Evolutionary conservation across 129 eudicot species (phyloP).

Genomic region (Pulicaria dysenterica): DNA sequence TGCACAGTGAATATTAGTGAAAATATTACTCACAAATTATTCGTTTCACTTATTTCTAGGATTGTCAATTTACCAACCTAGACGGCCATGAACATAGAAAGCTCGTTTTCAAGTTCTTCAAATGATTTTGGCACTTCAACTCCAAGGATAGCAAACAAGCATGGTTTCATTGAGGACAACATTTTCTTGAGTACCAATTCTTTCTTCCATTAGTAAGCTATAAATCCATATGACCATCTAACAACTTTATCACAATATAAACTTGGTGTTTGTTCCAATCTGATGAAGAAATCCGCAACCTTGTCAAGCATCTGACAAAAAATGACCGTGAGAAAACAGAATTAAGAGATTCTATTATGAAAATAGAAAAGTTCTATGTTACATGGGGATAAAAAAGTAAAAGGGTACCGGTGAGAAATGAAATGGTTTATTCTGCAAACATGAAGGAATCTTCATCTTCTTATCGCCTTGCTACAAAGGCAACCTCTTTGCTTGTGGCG

Average conservation of each 20-base stretch:
- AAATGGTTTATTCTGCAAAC: conserved; percentile 4
- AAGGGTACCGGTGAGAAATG: not conserved
- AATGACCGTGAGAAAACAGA: conserved; percentile 30
- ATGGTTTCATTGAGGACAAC: too few species aligned
- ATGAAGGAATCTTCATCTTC: not conserved
- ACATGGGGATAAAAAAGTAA: conserved; percentile 8
- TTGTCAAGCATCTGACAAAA: conserved; percentile 29
- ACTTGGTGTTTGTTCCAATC: conserved; percentile 27
- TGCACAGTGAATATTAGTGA: conserved; percentile 23
- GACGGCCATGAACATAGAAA: conserved; percentile 30
- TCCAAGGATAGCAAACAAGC: conserved; percentile 15
- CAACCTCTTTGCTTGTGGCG: conserved; percentile 37
- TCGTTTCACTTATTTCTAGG: conserved; percentile 16
- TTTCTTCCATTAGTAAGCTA: too few species aligned
- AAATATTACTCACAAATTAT: too few species aligned
- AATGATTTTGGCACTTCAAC: conserved; percentile 32
- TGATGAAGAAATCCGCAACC: conserved; percentile 32
- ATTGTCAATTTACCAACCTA: conserved; percentile 16
- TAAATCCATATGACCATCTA: not conserved
- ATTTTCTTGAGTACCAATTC: too few species aligned
- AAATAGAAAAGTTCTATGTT: conserved; percentile 33
- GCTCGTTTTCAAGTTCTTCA: conserved; percentile 56
- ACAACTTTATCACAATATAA: not conserved
- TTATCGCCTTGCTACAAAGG: conserved; percentile 31
- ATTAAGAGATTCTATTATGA: conserved; percentile 41